Evolutionary conservation across 2,329 filamentous ascomycete genomes (phyloP).

Genomic region (Aspergillus sp.): DNA sequence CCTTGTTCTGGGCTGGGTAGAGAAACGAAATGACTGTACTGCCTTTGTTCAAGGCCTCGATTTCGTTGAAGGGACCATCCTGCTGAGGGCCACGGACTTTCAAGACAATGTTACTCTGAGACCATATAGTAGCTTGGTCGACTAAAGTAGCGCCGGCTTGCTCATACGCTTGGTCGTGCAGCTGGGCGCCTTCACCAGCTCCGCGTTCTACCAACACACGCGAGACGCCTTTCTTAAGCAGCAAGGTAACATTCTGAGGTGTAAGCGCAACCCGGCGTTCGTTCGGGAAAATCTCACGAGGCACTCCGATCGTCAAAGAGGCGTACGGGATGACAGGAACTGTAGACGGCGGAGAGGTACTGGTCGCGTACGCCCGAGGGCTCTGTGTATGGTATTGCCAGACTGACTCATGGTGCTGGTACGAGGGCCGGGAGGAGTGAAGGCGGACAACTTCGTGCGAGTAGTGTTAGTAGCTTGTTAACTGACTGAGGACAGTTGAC

Average conservation of each 20-base stretch:
- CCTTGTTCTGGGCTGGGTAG: slow-evolving; percentile 77
- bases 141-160: slow-evolving; percentile 76
- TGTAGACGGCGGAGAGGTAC: slow-evolving; percentile 20
- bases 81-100: slow-evolving; percentile 76
- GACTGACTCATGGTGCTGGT: slow-evolving; percentile 7
- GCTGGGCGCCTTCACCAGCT: slow-evolving; percentile 75
- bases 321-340: slow-evolving; percentile 58
- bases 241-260: slow-evolving; percentile 75
- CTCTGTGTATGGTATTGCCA: slow-evolving; percentile 13
- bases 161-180: slow-evolving; percentile 74
- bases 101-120: slow-evolving; percentile 72
- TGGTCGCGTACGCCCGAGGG: slow-evolving; percentile 24
- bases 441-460: slow-evolving; percentile 17
- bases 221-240: slow-evolving; percentile 82
- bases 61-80: slow-evolving; percentile 60
- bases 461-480: slow-evolving; percentile 4
- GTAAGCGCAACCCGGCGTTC: slow-evolving; percentile 84
- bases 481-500: slow-evolving; percentile 2
- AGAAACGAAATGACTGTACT: slow-evolving; percentile 80
- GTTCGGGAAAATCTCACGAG: slow-evolving; percentile 72
- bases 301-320: slow-evolving; percentile 73
- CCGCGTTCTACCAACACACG: slow-evolving; percentile 76
- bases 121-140: slow-evolving; percentile 69
- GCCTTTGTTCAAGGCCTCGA: slow-evolving; percentile 65
- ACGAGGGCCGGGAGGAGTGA: slow-evolving; percentile 11